Evolutionary conservation across 345 rosid genomes (phyloP).

Genomic region (Sonneratia alba): DNA sequence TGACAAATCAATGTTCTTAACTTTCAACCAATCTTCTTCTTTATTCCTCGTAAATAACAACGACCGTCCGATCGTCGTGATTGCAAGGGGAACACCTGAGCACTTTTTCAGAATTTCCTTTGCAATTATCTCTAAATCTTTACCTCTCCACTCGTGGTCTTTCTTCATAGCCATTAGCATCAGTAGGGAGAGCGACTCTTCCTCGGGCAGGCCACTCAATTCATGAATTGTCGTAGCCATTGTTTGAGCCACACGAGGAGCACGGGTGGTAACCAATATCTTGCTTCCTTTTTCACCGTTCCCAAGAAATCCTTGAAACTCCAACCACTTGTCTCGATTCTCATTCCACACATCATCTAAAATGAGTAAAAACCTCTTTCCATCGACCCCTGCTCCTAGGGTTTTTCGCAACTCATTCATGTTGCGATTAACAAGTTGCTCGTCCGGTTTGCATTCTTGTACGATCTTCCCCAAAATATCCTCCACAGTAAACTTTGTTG

Average conservation of each 20-base stretch:
- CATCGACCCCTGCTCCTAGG: neutral
- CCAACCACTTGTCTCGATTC: neutral
- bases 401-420: neutral
- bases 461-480: neutral
- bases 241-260: rapidly evolving
- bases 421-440: too few species aligned
- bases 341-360: too few species aligned
- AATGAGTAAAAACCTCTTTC: too few species aligned
- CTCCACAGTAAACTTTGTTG: neutral
- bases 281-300: slow-evolving; percentile 3
- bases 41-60: neutral
- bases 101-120: neutral
- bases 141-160: too few species aligned
- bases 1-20: neutral
- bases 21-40: slow-evolving; percentile 8
- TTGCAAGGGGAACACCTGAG: neutral
- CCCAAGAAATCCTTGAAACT: neutral
- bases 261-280: slow-evolving; percentile 1
- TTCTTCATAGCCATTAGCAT: neutral
- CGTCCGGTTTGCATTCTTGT: neutral
- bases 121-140: neutral
- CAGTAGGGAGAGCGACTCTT: neutral
- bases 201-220: neutral
- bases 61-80: neutral
- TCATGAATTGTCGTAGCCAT: rapidly evolving